Percentiles rank a stretch among this genome's conserved stretches.
These are phyloP conservation scores for Cordyceps militaris DNA, from an alignment of 2,329 filamentous ascomycete species.

Conservation along the genomic window DNA sequence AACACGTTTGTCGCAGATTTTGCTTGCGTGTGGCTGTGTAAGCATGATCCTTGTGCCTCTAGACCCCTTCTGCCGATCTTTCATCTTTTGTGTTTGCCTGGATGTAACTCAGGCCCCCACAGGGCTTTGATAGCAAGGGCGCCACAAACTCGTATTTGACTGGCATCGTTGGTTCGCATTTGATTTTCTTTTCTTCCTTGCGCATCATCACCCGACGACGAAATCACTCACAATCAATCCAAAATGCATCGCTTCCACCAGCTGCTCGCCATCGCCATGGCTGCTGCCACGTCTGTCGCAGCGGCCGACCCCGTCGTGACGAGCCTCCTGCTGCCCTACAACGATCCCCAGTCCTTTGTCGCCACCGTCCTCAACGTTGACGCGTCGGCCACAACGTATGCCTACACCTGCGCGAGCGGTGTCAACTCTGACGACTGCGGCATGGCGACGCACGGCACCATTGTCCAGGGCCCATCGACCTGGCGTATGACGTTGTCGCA, in stretches of 20 bases:
- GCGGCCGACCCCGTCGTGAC: conserved; percentile 20
- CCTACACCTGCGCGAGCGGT: conserved; percentile 20
- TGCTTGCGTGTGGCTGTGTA: no score
- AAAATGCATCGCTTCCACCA: conserved; percentile 22
- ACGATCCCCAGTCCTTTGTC: conserved; percentile 18
- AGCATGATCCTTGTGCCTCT: no score
- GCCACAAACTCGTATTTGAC: no score
- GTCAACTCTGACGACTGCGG: conserved; percentile 21
- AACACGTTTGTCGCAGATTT: no score
- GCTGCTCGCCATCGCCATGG: conserved; percentile 21
- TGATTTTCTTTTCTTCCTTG: neutral
- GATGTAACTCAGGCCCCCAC: no score
- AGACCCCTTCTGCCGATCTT: no score
- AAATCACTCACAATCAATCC: neutral
- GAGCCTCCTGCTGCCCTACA: conserved; percentile 22
- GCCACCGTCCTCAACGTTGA: conserved; percentile 26
- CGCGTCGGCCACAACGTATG: conserved; percentile 24
- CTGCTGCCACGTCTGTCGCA: conserved; percentile 20
- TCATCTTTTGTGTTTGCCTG: no score
- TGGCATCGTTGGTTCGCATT: no score
- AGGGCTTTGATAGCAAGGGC: no score
- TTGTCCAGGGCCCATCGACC: conserved; percentile 25
- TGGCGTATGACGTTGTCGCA: conserved; percentile 16
- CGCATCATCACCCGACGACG: neutral
- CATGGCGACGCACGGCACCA: conserved; percentile 16